Conservation (phyloP, 306 rosid genomes). For the Mimosa pudica region DNA sequence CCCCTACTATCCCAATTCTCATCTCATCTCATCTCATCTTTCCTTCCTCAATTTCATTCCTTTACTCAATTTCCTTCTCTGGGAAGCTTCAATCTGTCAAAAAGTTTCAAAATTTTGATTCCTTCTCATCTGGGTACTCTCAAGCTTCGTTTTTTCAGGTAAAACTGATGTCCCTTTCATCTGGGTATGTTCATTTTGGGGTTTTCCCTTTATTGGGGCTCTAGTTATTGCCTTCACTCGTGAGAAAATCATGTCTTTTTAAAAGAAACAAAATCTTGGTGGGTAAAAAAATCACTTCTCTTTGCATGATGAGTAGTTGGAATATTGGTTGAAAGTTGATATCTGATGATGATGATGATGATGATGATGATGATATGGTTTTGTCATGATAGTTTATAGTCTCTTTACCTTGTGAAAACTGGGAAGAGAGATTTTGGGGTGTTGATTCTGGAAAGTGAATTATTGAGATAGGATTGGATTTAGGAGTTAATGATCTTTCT, state of each 20-base stretch:
- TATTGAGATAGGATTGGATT: neutral
- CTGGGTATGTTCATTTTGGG: slow-evolving; percentile 6
- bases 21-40: neutral
- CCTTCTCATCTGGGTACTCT: slow-evolving; percentile 8
- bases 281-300: neutral
- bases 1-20: slow-evolving; percentile 28
- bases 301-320: slow-evolving; percentile 2
- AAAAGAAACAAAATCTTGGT: neutral
- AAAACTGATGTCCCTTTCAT: slow-evolving; percentile 5
- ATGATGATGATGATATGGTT: slow-evolving; percentile 11
- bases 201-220: slow-evolving; percentile 9
- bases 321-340: slow-evolving; percentile 14
- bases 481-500: neutral
- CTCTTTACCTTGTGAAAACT: neutral
- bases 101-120: slow-evolving; percentile 4
- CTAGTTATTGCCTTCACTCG: neutral
- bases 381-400: neutral
- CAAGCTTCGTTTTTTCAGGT: slow-evolving; percentile 32
- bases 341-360: slow-evolving; percentile 4
- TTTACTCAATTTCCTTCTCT: neutral
- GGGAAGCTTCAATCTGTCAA: neutral
- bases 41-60: neutral
- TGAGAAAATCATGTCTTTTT: neutral
- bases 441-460: slow-evolving; percentile 15
- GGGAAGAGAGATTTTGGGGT: slow-evolving; percentile 5